Conservation (phyloP, 257 asterid species). For the Paulownia fortunei region DNA sequence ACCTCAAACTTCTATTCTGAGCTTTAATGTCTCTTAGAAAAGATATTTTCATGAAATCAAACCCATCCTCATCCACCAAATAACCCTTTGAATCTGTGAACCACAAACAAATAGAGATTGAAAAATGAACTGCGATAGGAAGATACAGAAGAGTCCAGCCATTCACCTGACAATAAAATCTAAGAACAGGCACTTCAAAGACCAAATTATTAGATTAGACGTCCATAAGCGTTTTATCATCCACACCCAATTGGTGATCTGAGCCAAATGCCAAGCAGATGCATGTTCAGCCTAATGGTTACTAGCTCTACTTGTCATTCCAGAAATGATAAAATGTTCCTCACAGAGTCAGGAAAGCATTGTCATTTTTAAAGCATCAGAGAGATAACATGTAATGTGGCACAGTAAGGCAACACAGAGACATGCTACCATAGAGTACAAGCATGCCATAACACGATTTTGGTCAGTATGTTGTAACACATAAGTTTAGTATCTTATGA, state of each 20-base stretch:
- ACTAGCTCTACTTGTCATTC: background rate
- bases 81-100: slow-evolving; percentile 91
- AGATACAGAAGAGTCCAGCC: slow-evolving; percentile 5
- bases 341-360: background rate
- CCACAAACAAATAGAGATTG: slow-evolving; percentile 31
- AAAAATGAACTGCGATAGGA: slow-evolving; percentile 12
- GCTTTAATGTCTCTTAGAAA: slow-evolving; percentile 88
- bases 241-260: background rate
- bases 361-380: no score
- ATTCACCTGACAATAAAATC: slow-evolving; percentile 11
- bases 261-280: background rate
- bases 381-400: no score
- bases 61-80: slow-evolving; percentile 97
- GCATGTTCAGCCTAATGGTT: background rate
- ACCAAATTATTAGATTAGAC: background rate
- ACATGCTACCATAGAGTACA: background rate
- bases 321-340: background rate
- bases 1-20: slow-evolving; percentile 96
- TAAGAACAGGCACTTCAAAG: background rate
- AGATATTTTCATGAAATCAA: slow-evolving; percentile 91
- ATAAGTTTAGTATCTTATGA: background rate
- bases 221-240: background rate
- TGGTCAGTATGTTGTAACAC: background rate
- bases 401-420: background rate
- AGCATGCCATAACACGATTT: background rate